Conservation (phyloP, 2,329 filamentous ascomycete genomes). For the Simplicillium aogashimaense region DNA sequence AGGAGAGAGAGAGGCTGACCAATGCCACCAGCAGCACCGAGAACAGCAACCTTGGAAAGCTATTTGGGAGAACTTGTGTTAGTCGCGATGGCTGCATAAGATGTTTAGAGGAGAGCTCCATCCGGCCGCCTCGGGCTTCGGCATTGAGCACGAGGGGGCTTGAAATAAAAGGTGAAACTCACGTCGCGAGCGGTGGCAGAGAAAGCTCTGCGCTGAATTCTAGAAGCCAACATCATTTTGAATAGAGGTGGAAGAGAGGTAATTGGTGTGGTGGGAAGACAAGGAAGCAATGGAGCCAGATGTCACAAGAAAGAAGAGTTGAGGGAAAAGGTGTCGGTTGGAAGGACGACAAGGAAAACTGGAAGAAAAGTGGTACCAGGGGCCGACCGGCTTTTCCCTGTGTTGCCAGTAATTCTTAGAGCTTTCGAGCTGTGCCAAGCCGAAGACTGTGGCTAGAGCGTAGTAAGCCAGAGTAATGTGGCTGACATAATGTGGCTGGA, state of each 20-base stretch:
- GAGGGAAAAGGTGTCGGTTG: slow-evolving; percentile 5
- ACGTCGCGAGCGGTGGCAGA: slow-evolving; percentile 72
- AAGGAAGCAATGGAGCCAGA: slow-evolving; percentile 11
- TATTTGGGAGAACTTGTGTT: slow-evolving; percentile 26
- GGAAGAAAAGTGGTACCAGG: too few species aligned
- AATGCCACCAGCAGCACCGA: slow-evolving; percentile 95
- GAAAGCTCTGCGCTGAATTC: slow-evolving; percentile 69
- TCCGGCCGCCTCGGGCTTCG: too few species aligned
- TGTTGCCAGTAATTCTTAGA: too few species aligned
- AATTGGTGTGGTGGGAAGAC: slow-evolving; percentile 9
- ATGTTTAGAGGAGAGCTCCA: neutral
- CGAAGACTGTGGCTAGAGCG: too few species aligned
- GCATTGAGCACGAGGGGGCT: too few species aligned
- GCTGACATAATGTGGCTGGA: too few species aligned
- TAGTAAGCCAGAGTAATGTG: too few species aligned
- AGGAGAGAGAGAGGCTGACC: slow-evolving; percentile 96
- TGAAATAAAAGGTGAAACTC: slow-evolving; percentile 21
- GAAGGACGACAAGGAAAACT: neutral
- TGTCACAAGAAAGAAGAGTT: slow-evolving; percentile 12
- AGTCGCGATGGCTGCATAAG: slow-evolving; percentile 8
- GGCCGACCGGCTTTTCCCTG: too few species aligned
- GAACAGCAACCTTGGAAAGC: slow-evolving; percentile 95
- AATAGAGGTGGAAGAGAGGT: slow-evolving; percentile 7
- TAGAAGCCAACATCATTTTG: slow-evolving; percentile 65
- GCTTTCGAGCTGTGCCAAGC: too few species aligned